Base-by-base conservation (phyloP, 2,329 filamentous ascomycete species). In the Aspergillus pseudoglaucus region DNA sequence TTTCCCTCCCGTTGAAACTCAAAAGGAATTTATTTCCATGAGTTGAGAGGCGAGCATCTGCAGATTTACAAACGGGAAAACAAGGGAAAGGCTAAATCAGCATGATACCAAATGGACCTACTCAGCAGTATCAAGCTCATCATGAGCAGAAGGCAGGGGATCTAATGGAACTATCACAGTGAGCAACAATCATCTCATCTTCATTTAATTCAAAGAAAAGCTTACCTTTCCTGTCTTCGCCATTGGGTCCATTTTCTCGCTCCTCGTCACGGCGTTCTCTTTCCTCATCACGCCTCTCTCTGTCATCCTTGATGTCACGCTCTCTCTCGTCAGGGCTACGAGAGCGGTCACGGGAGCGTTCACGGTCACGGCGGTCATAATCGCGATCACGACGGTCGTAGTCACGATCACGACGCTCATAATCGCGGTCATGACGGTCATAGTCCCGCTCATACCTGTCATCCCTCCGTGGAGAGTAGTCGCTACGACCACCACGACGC, bases 91-190 rank as follows among this genome's bases (percentile, higher is more conserved):
- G 25, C n/a, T 89, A 58, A 33, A 25, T 25, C 37, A 45, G 50
- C 49, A 48, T 48, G 38, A 41, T 43, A 52, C 54, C 50, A 55
- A 59, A 49, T 53, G 46, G 55, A 67, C 64, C 68, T 77, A 83
- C 74, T 97, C 93, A 63, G 90, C 91, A 65, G 93, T 90, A 70
- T 98, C 93, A 66, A 97, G 81, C 66, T 98, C 93, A 69, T 98
- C 93, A 64, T 95, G 89, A 60, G 83, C 85, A 54, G 88, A 84
- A 54, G 88, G 82, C 58, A 88, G 86, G 61, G 87, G 88, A 58
- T 94, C 89, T 61, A 85, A 74, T 65, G 80, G 68, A 59, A 70
- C 73, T 71, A 59, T 47, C 54, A 47, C 55, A 53, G 54, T 61
- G 20, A 61, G 46, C 35, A 27, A 43, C 43, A 30, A 32, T n/a